These are phyloP conservation scores for Dothistroma septosporum DNA, from an alignment of 2,329 filamentous ascomycete species.

Conservation along the genomic window DNA sequence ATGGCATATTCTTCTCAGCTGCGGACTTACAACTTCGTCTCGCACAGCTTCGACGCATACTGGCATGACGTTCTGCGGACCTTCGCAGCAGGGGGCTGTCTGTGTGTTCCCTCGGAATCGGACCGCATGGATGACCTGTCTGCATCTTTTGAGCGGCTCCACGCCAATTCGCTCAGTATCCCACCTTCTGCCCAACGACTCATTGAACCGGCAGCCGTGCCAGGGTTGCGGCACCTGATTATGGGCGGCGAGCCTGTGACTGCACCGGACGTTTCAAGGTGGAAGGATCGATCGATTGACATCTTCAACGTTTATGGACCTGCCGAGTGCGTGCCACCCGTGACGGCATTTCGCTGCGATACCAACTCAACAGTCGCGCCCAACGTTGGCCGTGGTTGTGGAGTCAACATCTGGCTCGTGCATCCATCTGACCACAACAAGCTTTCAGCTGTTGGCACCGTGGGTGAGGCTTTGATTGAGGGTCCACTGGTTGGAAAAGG, in stretches of 20 bases:
- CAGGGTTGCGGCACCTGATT: background rate
- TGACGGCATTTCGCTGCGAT: background rate
- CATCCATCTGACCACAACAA: slow-evolving; percentile 4
- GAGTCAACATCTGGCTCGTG: slow-evolving; percentile 8
- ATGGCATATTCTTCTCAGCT: background rate
- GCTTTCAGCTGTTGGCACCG: slow-evolving; percentile 58
- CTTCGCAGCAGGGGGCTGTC: slow-evolving; percentile 14
- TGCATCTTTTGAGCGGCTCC: slow-evolving; percentile 32
- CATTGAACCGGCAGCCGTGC: slow-evolving; percentile 27
- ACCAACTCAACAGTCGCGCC: background rate
- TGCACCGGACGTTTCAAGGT: background rate
- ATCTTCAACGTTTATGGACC: slow-evolving; percentile 7
- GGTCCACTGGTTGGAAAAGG: slow-evolving; percentile 45
- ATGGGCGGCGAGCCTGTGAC: background rate
- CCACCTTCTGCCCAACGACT: too few species aligned
- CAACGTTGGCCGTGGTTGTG: background rate
- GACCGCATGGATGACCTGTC: slow-evolving; percentile 51
- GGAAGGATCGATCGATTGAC: background rate
- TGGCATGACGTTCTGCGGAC: background rate
- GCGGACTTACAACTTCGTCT: slow-evolving; percentile 16
- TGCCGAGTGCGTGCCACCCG: background rate
- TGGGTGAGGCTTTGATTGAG: slow-evolving; percentile 48
- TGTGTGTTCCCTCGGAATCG: slow-evolving; percentile 29
- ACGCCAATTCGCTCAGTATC: too few species aligned
- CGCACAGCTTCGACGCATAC: slow-evolving; percentile 17